phyloP scores from a whole-genome alignment of 495 filamentous ascomycete species.

The Durotheca rogersii region DNA sequence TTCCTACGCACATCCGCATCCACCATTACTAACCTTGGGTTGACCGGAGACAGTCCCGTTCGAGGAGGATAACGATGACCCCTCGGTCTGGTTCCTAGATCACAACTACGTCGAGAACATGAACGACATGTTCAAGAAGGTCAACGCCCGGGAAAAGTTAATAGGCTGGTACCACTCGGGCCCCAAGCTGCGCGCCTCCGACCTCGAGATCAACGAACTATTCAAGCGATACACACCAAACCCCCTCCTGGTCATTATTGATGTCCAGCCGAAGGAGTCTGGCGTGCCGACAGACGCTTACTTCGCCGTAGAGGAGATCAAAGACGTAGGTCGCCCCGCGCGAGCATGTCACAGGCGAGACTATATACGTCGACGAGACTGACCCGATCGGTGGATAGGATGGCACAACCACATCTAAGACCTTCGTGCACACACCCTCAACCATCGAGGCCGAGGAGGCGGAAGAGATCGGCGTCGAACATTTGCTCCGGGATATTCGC shows the following conservation, averaged over 20 bases:
- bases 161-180: conserved; percentile 99
- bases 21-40: conserved; percentile 16
- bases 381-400: conserved; percentile 61
- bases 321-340: conserved; percentile 71
- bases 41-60: conserved; percentile 78
- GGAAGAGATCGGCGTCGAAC: conserved; percentile 98
- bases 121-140: conserved; percentile 99
- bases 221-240: conserved; percentile 99
- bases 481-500: conserved; percentile 94
- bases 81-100: conserved; percentile 97
- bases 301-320: conserved; percentile 99
- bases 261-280: conserved; percentile 97
- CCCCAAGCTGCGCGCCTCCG: conserved; percentile 92
- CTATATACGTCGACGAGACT: conserved; percentile 13
- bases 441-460: conserved; percentile 99
- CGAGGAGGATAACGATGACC: conserved; percentile 98
- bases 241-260: conserved; percentile 93
- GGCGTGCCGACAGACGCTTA: conserved; percentile 98
- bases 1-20: too few species aligned
- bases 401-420: conserved; percentile 93
- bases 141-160: conserved; percentile 97
- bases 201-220: conserved; percentile 98
- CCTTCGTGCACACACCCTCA: conserved; percentile 98
- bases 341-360: not conserved
- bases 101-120: conserved; percentile 99